Evolutionary conservation across 2,329 filamentous ascomycete genomes (phyloP).

Genomic region (Verticillium nubilum): DNA sequence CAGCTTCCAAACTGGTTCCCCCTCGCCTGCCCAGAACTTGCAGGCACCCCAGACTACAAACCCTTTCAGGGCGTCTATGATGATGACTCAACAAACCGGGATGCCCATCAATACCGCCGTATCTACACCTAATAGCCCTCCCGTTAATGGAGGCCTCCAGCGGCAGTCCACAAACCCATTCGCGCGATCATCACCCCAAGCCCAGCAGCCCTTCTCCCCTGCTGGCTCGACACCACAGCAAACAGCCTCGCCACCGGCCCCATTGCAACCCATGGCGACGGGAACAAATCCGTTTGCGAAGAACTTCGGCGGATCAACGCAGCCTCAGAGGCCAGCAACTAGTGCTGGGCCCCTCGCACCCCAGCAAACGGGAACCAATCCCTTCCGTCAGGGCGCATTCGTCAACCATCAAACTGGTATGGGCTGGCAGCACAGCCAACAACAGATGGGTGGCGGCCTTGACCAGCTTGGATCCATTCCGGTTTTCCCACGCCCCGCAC

Average conservation of each 20-base stretch:
- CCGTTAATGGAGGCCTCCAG: slow-evolving; percentile 19
- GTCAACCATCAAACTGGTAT: slow-evolving; percentile 83
- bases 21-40: slow-evolving; percentile 33
- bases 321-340: slow-evolving; percentile 38
- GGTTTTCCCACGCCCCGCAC: slow-evolving; percentile 77
- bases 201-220: slow-evolving; percentile 27
- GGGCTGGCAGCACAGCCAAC: slow-evolving; percentile 78
- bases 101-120: slow-evolving; percentile 32
- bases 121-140: slow-evolving; percentile 34
- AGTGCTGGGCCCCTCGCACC: slow-evolving; percentile 51
- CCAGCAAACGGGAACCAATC: slow-evolving; percentile 87
- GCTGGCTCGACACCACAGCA: slow-evolving; percentile 22
- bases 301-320: slow-evolving; percentile 30
- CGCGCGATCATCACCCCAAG: slow-evolving; percentile 50
- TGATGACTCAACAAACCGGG: slow-evolving; percentile 53
- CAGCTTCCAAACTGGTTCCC: slow-evolving; percentile 42
- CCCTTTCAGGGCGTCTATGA: slow-evolving; percentile 89
- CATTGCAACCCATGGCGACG: slow-evolving; percentile 43
- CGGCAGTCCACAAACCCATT: slow-evolving; percentile 84
- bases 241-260: slow-evolving; percentile 24
- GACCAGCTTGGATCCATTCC: slow-evolving; percentile 75
- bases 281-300: slow-evolving; percentile 57
- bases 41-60: slow-evolving; percentile 67
- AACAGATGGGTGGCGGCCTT: slow-evolving; percentile 74
- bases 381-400: slow-evolving; percentile 87